phyloP scores from a whole-genome alignment of 2,329 filamentous ascomycete genomes.

The Alternaria brassicae region DNA sequence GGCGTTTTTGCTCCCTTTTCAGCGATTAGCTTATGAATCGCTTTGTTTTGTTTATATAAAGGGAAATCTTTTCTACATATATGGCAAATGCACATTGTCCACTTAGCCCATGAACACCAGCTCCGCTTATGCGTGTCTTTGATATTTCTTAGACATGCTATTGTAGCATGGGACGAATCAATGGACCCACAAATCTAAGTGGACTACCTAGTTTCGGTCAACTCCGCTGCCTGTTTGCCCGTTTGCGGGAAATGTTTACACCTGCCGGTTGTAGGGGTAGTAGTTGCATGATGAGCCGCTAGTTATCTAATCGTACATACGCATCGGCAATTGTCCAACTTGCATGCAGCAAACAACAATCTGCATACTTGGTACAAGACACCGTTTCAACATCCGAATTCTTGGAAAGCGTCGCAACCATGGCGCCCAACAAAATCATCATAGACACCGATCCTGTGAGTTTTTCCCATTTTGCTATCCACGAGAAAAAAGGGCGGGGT shows the following conservation, averaged over 20 bases:
- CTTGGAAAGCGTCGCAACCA: too few species aligned
- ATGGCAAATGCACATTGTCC: slow-evolving; percentile 6
- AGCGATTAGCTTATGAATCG: slow-evolving; percentile 32
- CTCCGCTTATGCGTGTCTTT: neutral
- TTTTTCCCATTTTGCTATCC: neutral
- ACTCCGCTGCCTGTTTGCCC: slow-evolving; percentile 21
- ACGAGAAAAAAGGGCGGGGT: slow-evolving; percentile 14
- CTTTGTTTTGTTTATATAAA: neutral
- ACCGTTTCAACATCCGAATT: too few species aligned
- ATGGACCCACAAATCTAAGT: slow-evolving; percentile 11
- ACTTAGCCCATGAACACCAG: neutral
- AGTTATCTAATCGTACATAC: slow-evolving; percentile 33
- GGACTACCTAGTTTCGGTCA: slow-evolving; percentile 27
- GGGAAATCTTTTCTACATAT: neutral
- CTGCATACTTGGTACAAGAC: too few species aligned
- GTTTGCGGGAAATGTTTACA: slow-evolving; percentile 3
- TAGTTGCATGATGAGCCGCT: slow-evolving; percentile 8
- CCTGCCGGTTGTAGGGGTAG: slow-evolving; percentile 20
- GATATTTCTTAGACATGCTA: neutral
- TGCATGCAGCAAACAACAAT: neutral
- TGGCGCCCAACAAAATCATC: slow-evolving; percentile 71
- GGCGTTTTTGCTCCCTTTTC: slow-evolving; percentile 1
- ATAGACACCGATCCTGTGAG: slow-evolving; percentile 93
- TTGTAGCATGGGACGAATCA: neutral
- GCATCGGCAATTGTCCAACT: neutral